Conservation (phyloP, 106 monocot species). For the Dendrobium nobile region DNA sequence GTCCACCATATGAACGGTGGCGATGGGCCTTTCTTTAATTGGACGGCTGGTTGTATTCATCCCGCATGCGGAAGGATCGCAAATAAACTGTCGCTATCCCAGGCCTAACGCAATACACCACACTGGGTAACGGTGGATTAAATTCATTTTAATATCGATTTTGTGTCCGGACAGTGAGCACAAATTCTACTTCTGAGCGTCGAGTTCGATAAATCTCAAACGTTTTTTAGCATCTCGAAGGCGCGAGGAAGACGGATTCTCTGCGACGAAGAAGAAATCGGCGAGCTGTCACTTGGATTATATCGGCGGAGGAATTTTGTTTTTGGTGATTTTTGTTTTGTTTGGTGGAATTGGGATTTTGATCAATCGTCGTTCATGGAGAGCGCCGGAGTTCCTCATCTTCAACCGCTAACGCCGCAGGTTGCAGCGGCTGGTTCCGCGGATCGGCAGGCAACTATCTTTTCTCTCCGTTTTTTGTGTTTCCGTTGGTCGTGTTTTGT, state of each 20-base stretch:
- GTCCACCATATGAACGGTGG: neutral
- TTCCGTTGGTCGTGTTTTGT: neutral
- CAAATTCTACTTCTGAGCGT: neutral
- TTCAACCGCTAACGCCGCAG: neutral
- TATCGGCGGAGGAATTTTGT: neutral
- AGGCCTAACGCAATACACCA: neutral
- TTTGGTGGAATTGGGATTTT: neutral
- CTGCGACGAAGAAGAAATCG: neutral
- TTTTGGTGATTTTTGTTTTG: neutral
- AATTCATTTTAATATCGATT: neutral
- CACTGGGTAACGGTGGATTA: neutral
- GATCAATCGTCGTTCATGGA: neutral
- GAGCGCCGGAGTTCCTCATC: neutral
- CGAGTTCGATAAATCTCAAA: neutral
- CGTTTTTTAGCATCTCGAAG: neutral
- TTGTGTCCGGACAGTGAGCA: conserved; percentile 1
- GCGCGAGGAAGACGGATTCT: neutral
- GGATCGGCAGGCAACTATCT: neutral
- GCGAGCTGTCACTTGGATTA: neutral
- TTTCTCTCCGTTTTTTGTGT: neutral
- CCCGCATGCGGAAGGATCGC: neutral
- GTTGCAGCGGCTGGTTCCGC: neutral
- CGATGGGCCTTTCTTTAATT: neutral
- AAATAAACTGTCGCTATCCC: neutral
- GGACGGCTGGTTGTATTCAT: neutral